Percentiles rank a stretch among this genome's conserved stretches.
These are phyloP conservation scores for Globisporangium heterothallicum DNA, from an alignment of 352 stramenopile genomes.

Conservation along the genomic window DNA sequence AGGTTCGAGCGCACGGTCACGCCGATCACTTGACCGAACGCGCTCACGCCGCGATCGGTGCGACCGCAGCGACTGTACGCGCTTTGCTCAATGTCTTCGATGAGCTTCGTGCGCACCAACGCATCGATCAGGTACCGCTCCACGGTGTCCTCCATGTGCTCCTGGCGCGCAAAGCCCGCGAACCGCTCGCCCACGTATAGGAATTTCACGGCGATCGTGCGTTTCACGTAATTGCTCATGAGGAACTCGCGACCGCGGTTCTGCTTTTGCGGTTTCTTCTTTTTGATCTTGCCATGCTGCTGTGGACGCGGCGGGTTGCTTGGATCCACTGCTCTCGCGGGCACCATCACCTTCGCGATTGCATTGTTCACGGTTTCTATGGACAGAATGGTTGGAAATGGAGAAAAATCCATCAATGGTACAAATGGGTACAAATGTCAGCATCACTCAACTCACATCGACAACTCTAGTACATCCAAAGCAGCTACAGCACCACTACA, in stretches of 20 bases:
- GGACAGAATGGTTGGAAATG: background rate
- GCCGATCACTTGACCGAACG: slow-evolving; percentile 75
- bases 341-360: slow-evolving; percentile 59
- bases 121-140: slow-evolving; percentile 93
- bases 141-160: slow-evolving; percentile 90
- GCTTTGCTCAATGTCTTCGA: slow-evolving; percentile 69
- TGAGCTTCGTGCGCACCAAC: slow-evolving; percentile 88
- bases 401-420: too few relatives aligned
- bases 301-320: background rate
- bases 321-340: slow-evolving; percentile 6
- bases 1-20: slow-evolving; percentile 74
- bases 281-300: slow-evolving; percentile 35
- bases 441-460: too few relatives aligned
- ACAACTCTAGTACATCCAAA: too few relatives aligned
- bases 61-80: slow-evolving; percentile 95
- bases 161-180: slow-evolving; percentile 82
- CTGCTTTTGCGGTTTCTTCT: slow-evolving; percentile 37
- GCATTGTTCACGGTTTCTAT: slow-evolving; percentile 64
- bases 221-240: slow-evolving; percentile 74
- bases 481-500: too few relatives aligned
- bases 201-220: slow-evolving; percentile 78
- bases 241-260: slow-evolving; percentile 45
- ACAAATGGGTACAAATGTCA: too few relatives aligned
- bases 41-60: slow-evolving; percentile 95
- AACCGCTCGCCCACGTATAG: slow-evolving; percentile 87